A percentile compares a stretch with the other conserved stretches of the same genome.
Conservation (phyloP, 192 early-diverging fungal genomes). For the Podila epigama region DNA sequence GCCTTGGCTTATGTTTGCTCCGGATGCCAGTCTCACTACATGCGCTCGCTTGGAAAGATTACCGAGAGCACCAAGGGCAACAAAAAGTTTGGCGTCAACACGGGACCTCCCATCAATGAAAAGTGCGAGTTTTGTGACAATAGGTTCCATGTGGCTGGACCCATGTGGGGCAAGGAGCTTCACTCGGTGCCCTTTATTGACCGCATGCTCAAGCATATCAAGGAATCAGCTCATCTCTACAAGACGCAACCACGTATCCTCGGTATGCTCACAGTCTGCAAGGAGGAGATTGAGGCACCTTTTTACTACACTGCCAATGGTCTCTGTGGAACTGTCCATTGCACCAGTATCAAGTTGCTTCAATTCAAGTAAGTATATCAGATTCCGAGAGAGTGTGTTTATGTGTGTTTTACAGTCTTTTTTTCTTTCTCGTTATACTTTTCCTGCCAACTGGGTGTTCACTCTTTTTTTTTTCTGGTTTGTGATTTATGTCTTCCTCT, state of each 20-base stretch:
- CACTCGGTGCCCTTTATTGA: conserved; percentile 87
- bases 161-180: conserved; percentile 85
- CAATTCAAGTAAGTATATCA: conserved; percentile 17
- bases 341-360: conserved; percentile 69
- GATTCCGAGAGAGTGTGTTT: not conserved
- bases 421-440: not conserved
- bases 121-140: conserved; percentile 80
- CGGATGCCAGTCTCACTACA: conserved; percentile 78
- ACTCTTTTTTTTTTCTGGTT: not conserved
- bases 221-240: conserved; percentile 64
- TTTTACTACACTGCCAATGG: conserved; percentile 82
- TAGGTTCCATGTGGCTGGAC: conserved; percentile 87
- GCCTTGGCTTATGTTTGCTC: conserved; percentile 85
- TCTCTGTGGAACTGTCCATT: conserved; percentile 76
- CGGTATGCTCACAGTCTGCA: conserved; percentile 91
- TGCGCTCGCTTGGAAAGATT: conserved; percentile 78
- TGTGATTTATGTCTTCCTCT: not conserved
- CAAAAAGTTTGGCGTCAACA: conserved; percentile 70
- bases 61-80: conserved; percentile 59
- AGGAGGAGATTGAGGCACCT: conserved; percentile 69
- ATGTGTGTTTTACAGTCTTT: not conserved
- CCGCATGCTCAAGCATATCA: conserved; percentile 81
- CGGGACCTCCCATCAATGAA: conserved; percentile 65
- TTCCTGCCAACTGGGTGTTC: not conserved
- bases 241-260: conserved; percentile 87